phyloP scores from a whole-genome alignment of 768 basidiomycete genomes.

The Xerocomellus chrysenteron region DNA sequence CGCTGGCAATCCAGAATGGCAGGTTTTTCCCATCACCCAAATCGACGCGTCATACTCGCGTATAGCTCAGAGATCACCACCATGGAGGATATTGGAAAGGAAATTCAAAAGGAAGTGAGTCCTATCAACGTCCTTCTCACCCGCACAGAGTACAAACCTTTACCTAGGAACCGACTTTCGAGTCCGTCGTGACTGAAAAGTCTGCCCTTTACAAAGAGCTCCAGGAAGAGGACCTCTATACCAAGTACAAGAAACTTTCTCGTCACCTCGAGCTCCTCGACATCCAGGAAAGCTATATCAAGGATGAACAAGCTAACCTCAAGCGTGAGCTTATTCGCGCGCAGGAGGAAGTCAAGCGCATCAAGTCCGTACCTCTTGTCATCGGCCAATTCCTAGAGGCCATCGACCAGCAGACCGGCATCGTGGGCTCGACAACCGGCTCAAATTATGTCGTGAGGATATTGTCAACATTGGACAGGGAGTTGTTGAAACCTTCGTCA shows the following conservation, averaged over 20 bases:
- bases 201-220: slow-evolving; percentile 82
- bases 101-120: slow-evolving; percentile 75
- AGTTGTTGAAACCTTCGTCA: slow-evolving; percentile 94
- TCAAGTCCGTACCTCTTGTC: slow-evolving; percentile 97
- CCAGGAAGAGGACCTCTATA: slow-evolving; percentile 90
- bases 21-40: slow-evolving; percentile 27
- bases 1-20: slow-evolving; percentile 19
- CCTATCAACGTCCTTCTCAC: neutral
- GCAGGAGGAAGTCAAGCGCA: slow-evolving; percentile 99
- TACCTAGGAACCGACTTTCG: slow-evolving; percentile 83
- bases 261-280: slow-evolving; percentile 95
- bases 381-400: slow-evolving; percentile 99
- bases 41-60: slow-evolving; percentile 31
- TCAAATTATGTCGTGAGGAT: slow-evolving; percentile 98
- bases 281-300: slow-evolving; percentile 95
- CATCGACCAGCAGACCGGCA: slow-evolving; percentile 95
- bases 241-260: slow-evolving; percentile 95
- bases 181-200: slow-evolving; percentile 86
- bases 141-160: neutral
- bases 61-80: slow-evolving; percentile 14
- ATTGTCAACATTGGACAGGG: slow-evolving; percentile 93
- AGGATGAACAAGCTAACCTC: slow-evolving; percentile 97
- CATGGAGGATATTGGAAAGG: slow-evolving; percentile 92
- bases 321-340: slow-evolving; percentile 98
- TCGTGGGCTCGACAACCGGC: slow-evolving; percentile 96